Percentiles rank a stretch among this genome's conserved stretches.
phyloP scores from a whole-genome alignment of 2,329 filamentous ascomycete genomes.

The Ophiostoma ips region DNA sequence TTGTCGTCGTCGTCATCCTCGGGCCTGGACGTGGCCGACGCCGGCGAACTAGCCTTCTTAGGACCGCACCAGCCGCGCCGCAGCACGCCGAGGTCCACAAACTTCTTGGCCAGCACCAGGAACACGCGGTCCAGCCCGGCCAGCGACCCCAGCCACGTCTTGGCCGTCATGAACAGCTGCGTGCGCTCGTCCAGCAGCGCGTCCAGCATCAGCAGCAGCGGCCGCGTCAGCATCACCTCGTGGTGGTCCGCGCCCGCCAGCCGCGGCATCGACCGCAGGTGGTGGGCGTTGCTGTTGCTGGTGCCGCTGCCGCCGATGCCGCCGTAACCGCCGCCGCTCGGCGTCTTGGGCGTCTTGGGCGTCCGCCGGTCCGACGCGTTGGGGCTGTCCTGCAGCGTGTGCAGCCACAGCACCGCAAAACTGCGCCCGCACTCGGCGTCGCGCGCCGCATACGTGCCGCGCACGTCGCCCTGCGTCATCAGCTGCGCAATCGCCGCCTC shows the following conservation, averaged over 20 bases:
- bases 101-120: slow-evolving; percentile 43
- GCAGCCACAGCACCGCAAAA: slow-evolving; percentile 72
- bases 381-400: slow-evolving; percentile 50
- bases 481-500: slow-evolving; percentile 64
- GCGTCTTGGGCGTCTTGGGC: slow-evolving; percentile 33
- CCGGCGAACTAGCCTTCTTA: slow-evolving; percentile 10
- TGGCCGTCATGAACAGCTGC: slow-evolving; percentile 62
- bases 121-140: slow-evolving; percentile 51
- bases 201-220: slow-evolving; percentile 71
- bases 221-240: slow-evolving; percentile 63
- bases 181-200: slow-evolving; percentile 57
- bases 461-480: slow-evolving; percentile 43
- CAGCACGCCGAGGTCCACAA: slow-evolving; percentile 42
- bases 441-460: slow-evolving; percentile 32
- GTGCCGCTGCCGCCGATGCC: slow-evolving; percentile 16
- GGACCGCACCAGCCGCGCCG: background rate
- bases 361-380: slow-evolving; percentile 32
- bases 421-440: slow-evolving; percentile 50
- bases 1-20: slow-evolving; percentile 32
- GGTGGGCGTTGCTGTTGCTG: no score
- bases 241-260: slow-evolving; percentile 47
- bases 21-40: slow-evolving; percentile 15
- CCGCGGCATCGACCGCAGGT: slow-evolving; percentile 23
- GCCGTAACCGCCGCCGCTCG: slow-evolving; percentile 15
- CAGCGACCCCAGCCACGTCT: slow-evolving; percentile 63